Conservation (phyloP, 2,329 filamentous ascomycete genomes). For the Botrytis galanthina region DNA sequence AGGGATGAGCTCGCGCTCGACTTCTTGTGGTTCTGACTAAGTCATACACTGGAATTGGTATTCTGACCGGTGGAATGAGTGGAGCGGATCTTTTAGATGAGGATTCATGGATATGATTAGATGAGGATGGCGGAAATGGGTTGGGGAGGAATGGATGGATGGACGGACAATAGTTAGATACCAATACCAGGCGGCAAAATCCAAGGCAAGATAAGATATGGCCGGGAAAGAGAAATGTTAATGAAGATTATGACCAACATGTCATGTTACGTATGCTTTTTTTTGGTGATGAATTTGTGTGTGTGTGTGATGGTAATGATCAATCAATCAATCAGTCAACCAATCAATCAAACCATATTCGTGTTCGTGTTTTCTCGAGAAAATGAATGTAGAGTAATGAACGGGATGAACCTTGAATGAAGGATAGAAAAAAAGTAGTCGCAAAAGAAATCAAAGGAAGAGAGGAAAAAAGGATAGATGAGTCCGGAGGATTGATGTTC, state of each 20-base stretch:
- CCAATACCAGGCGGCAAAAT: slow-evolving; percentile 8
- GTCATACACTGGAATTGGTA: slow-evolving; percentile 14
- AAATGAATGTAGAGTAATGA: neutral
- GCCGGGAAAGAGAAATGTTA: slow-evolving; percentile 5
- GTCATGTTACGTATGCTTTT: neutral
- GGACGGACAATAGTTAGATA: slow-evolving; percentile 12
- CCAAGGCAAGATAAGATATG: neutral
- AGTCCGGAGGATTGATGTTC: neutral
- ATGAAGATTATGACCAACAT: slow-evolving; percentile 19
- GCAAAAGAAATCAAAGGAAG: neutral
- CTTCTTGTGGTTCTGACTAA: neutral
- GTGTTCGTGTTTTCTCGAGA: neutral
- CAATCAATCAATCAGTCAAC: neutral
- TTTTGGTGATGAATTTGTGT: neutral
- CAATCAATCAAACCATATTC: neutral
- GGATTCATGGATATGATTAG: slow-evolving; percentile 10
- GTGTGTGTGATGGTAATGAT: neutral
- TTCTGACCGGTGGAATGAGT: neutral
- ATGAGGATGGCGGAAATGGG: slow-evolving; percentile 11
- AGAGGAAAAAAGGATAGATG: neutral
- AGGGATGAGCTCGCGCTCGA: slow-evolving; percentile 14
- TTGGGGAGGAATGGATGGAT: neutral
- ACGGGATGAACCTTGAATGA: neutral
- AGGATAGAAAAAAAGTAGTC: neutral
- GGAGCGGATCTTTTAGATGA: slow-evolving; percentile 6